Evolutionary conservation across 192 early-diverging fungal species (phyloP), one percentile per base, ranked within the genome.

Genomic region (Coemansia sp.): DNA sequence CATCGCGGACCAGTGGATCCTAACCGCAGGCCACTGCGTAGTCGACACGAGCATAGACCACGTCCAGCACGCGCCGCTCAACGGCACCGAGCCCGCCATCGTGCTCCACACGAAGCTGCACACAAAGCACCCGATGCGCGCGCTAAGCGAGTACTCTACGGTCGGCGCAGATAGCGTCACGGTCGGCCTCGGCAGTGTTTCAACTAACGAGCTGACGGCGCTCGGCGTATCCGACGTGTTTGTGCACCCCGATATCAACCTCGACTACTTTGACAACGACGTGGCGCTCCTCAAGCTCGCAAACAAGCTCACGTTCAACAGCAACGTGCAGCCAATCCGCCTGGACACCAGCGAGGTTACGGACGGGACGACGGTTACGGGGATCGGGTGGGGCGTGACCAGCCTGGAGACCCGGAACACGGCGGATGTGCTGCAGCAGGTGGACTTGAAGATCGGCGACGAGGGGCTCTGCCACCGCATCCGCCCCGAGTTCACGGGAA

Each of bases 1-100:
- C 0, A 57, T 83, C 6, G 47, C 43, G n/a, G 25, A 46, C 0
- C 60, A 72, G 18, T 77, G 73, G 73, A 76, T 83, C 12, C 46
- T 83, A 3, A 83, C 81, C 7, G 81, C 81, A 4, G 81, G 56
- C 2, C 81, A 83, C 61, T 83, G 81, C 49, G 69, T 79, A 3
- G 72, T 80, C 11, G 50, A 67, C 49, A 58, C 56, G 0, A n/a
- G 28, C 14, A 33, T 30, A 2, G 73, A 64, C n/a, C n/a, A n/a
- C n/a, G n/a, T n/a, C n/a, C n/a, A n/a, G 11, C 44, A 77, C 54
- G 40, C 18, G 2, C 58, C 70, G 2, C 51, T 16, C 8, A 46
- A 49, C 30, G 24, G 31, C 23, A 50, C 10, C 22, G 31, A 6
- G 21, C 8, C 4, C 2, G n/a, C 29, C 18, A 12, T 16, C 5